Percentiles rank a stretch among this genome's conserved stretches.
Evolutionary conservation across 306 rosid species (phyloP).

Genomic region (Prunus padus): DNA sequence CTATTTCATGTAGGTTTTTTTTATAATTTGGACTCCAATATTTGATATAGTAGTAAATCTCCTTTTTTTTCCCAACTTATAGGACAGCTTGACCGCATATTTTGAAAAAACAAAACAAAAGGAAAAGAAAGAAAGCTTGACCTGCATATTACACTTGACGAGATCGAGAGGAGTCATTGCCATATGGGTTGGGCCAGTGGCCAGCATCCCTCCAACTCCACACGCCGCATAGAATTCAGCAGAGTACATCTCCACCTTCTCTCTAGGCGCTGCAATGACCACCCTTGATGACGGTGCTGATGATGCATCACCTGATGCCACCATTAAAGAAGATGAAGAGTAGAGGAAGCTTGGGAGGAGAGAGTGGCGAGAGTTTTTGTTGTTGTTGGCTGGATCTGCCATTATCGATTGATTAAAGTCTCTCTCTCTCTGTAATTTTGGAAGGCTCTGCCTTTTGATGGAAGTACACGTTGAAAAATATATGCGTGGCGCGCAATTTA

Average conservation of each 20-base stretch:
- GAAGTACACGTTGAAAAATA: not conserved
- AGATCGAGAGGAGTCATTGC: slow-evolving; percentile 77
- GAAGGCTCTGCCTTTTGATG: not conserved
- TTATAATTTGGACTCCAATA: too few relatives aligned
- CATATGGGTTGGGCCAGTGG: slow-evolving; percentile 68
- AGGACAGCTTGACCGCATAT: too few relatives aligned
- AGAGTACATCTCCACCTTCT: slow-evolving; percentile 54
- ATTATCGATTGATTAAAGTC: not conserved
- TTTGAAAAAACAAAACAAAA: too few relatives aligned
- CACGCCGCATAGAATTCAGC: slow-evolving; percentile 59
- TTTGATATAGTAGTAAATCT: too few relatives aligned
- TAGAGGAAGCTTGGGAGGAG: slow-evolving; percentile 62
- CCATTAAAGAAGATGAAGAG: slow-evolving; percentile 31
- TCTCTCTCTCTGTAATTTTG: too few relatives aligned
- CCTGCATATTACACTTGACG: slow-evolving; percentile 94
- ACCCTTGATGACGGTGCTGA: slow-evolving; percentile 8
- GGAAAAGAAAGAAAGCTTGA: not conserved
- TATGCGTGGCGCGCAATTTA: not conserved
- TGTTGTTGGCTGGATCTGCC: not conserved
- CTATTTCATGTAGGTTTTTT: too few relatives aligned
- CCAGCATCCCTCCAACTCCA: slow-evolving; percentile 51
- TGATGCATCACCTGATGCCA: not conserved
- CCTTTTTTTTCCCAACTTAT: too few relatives aligned
- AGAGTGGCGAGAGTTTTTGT: slow-evolving; percentile 30
- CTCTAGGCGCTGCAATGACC: slow-evolving; percentile 53